Conservation (phyloP, 495 filamentous ascomycete genomes). For the Trichodelitschia bisporula region DNA sequence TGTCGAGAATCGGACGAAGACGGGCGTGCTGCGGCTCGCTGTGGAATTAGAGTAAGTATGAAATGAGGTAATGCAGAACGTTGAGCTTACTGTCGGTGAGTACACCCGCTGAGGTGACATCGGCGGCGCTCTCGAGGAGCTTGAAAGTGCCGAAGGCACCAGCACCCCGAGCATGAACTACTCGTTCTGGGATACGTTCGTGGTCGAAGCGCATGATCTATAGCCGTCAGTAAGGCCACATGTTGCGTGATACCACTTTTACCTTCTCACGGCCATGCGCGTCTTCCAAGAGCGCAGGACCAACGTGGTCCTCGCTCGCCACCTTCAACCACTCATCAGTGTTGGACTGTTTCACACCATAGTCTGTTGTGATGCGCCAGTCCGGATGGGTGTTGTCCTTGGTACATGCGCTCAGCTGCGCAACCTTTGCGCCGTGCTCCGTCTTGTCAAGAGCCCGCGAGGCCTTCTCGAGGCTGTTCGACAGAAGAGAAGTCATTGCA, state of each 20-base stretch:
- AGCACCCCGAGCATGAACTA: constrained; percentile 67
- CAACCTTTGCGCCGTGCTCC: constrained; percentile 8
- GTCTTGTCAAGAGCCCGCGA: not conserved
- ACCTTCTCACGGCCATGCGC: constrained; percentile 58
- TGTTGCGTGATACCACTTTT: not conserved
- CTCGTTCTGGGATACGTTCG: constrained; percentile 69
- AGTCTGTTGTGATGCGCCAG: constrained; percentile 43
- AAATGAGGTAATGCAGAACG: too few relatives aligned
- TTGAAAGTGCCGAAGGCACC: constrained; percentile 72
- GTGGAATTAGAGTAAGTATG: too few relatives aligned
- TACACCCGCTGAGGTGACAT: constrained; percentile 46
- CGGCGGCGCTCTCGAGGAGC: constrained; percentile 39
- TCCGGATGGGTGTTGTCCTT: constrained; percentile 16
- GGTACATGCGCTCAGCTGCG: constrained; percentile 7
- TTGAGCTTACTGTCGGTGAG: constrained; percentile 62
- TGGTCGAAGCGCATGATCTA: constrained; percentile 68
- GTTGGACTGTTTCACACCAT: constrained; percentile 47
- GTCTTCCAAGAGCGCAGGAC: constrained; percentile 64
- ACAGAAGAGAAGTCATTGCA: too few relatives aligned
- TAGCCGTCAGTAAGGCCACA: constrained; percentile 1
- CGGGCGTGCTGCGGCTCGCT: constrained; percentile 49
- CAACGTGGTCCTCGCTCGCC: constrained; percentile 29
- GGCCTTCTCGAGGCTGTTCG: constrained; percentile 2
- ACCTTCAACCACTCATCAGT: constrained; percentile 62
- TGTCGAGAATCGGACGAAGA: constrained; percentile 66